Evolutionary conservation across 108 stramenopile genomes (phyloP).

Genomic region (Conticribra weissflogii): DNA sequence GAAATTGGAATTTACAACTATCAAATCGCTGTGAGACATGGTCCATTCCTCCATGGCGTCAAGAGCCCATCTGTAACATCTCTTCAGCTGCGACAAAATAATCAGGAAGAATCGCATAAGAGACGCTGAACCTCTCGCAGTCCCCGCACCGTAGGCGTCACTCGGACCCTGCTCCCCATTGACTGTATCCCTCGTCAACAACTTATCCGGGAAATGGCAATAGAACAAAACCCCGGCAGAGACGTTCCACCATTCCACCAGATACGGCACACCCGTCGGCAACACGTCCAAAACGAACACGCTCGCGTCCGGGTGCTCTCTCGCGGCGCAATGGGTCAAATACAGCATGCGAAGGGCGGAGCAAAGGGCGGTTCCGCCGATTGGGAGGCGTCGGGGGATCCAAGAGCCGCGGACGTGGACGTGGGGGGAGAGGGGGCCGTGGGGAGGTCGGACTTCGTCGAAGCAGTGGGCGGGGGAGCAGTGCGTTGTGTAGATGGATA

Average conservation of each 20-base stretch:
- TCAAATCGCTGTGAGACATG: constrained; percentile 77
- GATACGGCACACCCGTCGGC: constrained; percentile 85
- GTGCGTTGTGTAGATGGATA: constrained; percentile 93
- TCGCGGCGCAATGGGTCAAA: constrained; percentile 48
- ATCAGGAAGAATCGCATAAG: neutral
- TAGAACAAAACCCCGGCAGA: constrained; percentile 88
- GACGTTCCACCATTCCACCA: constrained; percentile 59
- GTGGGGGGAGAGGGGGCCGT: constrained; percentile 51
- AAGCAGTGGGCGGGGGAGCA: constrained; percentile 94
- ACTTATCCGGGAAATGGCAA: constrained; percentile 99
- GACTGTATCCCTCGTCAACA: constrained; percentile 76
- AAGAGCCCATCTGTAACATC: constrained; percentile 60
- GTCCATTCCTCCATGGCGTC: constrained; percentile 84
- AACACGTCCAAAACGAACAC: constrained; percentile 90
- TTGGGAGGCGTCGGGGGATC: constrained; percentile 64
- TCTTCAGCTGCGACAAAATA: constrained; percentile 32
- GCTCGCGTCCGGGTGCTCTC: constrained; percentile 57
- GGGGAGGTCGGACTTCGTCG: constrained; percentile 74
- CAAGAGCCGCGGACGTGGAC: constrained; percentile 75
- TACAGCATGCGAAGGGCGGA: constrained; percentile 75
- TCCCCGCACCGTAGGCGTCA: constrained; percentile 22
- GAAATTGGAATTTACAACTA: constrained; percentile 95
- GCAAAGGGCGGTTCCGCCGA: constrained; percentile 66
- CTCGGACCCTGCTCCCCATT: constrained; percentile 45
- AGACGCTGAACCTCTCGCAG: neutral